These are phyloP conservation scores for Hyphodiscus hymeniophilus DNA, from an alignment of 495 filamentous ascomycete species.

Conservation along the genomic window DNA sequence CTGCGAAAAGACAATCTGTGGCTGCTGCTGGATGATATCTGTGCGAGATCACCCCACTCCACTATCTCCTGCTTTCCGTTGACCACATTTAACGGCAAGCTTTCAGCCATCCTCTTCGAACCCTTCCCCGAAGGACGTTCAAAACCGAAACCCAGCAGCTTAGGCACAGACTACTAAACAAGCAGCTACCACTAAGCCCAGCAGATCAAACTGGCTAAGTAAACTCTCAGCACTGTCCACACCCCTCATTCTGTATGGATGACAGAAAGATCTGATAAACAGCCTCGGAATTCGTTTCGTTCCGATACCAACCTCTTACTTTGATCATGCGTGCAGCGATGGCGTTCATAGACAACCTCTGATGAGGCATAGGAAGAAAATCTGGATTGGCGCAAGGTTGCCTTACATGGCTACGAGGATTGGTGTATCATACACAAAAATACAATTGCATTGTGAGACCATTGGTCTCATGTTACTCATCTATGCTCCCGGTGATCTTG, in stretches of 20 bases:
- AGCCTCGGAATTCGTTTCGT: neutral
- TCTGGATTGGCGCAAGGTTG: constrained; percentile 9
- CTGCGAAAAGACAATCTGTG: constrained; percentile 29
- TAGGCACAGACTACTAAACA: neutral
- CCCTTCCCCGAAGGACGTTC: too few species aligned
- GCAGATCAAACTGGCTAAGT: constrained; percentile 7
- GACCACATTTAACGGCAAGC: constrained; percentile 22
- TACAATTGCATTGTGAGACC: constrained; percentile 20
- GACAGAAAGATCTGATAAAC: constrained; percentile 4
- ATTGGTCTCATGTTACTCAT: constrained; percentile 12
- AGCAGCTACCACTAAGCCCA: neutral
- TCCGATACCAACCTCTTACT: neutral
- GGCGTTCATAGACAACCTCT: constrained; percentile 7
- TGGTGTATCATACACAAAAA: constrained; percentile 17
- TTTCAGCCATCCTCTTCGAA: neutral
- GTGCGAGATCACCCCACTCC: constrained; percentile 12
- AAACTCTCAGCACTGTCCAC: constrained; percentile 2
- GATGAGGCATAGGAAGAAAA: neutral
- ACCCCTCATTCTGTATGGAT: neutral
- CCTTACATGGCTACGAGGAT: constrained; percentile 6
- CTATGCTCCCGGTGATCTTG: neutral
- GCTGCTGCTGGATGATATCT: constrained; percentile 29
- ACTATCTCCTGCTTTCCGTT: constrained; percentile 10
- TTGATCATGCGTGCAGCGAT: neutral
- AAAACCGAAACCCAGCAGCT: constrained; percentile 2